phyloP scores from a whole-genome alignment of 1,284 basidiomycete genomes.

The Butyriboletus appendiculatus region DNA sequence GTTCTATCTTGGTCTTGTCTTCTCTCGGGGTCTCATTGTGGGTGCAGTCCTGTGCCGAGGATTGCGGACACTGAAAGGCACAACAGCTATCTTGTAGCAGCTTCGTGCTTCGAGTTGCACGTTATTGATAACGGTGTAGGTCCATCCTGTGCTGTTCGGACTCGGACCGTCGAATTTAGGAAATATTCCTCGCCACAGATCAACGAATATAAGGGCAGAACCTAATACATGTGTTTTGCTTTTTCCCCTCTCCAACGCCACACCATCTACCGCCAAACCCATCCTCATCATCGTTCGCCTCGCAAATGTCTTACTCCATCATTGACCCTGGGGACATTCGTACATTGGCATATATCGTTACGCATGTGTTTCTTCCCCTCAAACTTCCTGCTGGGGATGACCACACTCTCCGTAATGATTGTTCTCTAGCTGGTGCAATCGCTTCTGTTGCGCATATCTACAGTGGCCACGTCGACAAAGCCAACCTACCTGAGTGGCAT shows the following conservation, averaged over 20 bases:
- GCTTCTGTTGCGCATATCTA: constrained; percentile 1
- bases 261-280: not conserved
- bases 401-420: constrained; percentile 9
- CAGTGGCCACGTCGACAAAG: not conserved
- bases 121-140: not conserved
- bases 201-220: not conserved
- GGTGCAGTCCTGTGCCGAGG: constrained; percentile 1
- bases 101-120: no score
- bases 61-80: not conserved
- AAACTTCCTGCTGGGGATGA: constrained; percentile 25
- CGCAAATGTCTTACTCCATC: constrained; percentile 4
- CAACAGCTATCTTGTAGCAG: not conserved
- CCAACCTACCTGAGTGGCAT: constrained; percentile 10
- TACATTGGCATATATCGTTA: constrained; percentile 19
- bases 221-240: not conserved
- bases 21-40: not conserved
- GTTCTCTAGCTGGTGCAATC: constrained; percentile 9
- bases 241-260: not conserved
- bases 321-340: constrained; percentile 1
- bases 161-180: not conserved
- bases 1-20: no score
- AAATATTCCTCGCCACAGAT: not conserved
- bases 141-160: constrained; percentile 8
- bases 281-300: not conserved
- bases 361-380: constrained; percentile 26